These are phyloP conservation scores for Hypocrella siamensis DNA, from an alignment of 2,329 filamentous ascomycete genomes.

Conservation along the genomic window DNA sequence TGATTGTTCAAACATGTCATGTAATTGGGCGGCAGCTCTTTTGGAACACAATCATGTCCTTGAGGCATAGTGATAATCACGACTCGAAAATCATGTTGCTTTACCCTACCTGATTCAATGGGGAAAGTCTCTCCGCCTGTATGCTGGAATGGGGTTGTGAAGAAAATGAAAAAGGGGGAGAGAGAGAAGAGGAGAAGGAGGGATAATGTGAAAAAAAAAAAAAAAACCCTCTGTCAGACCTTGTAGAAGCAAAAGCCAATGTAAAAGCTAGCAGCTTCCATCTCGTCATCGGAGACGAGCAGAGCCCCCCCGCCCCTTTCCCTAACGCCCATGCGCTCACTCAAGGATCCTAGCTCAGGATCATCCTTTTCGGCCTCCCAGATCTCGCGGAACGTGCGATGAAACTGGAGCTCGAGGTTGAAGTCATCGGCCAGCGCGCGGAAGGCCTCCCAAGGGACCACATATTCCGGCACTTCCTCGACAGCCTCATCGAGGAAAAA, in stretches of 20 bases:
- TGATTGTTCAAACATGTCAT: no score
- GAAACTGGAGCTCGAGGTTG: constrained; percentile 89
- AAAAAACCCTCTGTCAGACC: constrained; percentile 44
- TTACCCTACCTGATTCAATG: no score
- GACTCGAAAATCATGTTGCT: no score
- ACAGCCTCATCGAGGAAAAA: constrained; percentile 95
- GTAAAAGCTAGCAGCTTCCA: constrained; percentile 86
- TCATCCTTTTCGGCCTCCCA: constrained; percentile 89
- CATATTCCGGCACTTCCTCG: constrained; percentile 90
- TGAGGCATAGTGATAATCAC: no score
- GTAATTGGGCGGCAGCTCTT: no score
- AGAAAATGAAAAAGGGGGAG: no score
- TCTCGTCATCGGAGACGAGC: constrained; percentile 68
- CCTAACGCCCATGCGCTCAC: constrained; percentile 89
- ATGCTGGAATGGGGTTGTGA: no score
- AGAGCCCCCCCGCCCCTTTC: constrained; percentile 51
- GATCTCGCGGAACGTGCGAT: constrained; percentile 78
- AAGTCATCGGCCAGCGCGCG: constrained; percentile 90
- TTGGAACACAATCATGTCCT: no score
- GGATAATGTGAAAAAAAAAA: no score
- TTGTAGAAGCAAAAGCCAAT: constrained; percentile 96
- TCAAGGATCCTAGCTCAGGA: constrained; percentile 61
- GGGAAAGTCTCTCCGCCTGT: no score
- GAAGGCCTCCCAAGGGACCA: constrained; percentile 96
- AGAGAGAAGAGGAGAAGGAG: no score